Percentiles rank a stretch among this genome's conserved stretches.
phyloP scores from a whole-genome alignment of 2,329 filamentous ascomycete genomes.

The Coniochaeta hoffmannii region DNA sequence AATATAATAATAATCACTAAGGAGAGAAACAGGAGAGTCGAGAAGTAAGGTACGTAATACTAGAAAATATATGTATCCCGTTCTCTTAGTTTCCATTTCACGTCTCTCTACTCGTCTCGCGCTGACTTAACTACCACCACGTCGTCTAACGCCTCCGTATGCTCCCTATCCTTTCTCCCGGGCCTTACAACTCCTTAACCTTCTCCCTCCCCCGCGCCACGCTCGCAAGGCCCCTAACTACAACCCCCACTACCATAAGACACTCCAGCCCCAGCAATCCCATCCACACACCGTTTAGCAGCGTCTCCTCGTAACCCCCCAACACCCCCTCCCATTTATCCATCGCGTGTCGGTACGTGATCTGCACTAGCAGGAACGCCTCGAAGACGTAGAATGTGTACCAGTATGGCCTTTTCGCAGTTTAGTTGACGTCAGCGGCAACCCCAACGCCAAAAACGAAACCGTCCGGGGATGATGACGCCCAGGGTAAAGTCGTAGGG shows the following conservation, averaged over 20 bases:
- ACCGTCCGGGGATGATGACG: too few relatives aligned
- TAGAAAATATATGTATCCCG: too few relatives aligned
- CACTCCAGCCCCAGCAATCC: conserved; percentile 19
- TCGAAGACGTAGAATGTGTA: conserved; percentile 14
- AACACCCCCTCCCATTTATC: conserved; percentile 12
- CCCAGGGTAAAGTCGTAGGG: too few relatives aligned
- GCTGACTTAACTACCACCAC: too few relatives aligned
- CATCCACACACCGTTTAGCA: conserved; percentile 23
- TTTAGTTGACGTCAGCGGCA: not conserved
- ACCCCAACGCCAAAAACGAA: too few relatives aligned
- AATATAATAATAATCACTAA: too few relatives aligned
- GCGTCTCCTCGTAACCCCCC: conserved; percentile 18
- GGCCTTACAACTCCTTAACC: conserved; percentile 5
- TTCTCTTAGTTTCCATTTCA: too few relatives aligned
- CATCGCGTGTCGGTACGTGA: conserved; percentile 9
- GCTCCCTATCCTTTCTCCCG: not conserved
- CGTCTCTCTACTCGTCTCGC: too few relatives aligned
- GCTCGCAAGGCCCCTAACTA: conserved; percentile 7
- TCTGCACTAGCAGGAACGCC: conserved; percentile 13
- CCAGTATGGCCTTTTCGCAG: conserved; percentile 11
- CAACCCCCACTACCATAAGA: conserved; percentile 18
- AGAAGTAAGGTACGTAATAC: too few relatives aligned
- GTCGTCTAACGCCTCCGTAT: too few relatives aligned
- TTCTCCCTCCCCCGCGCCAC: too few relatives aligned
- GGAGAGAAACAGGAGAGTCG: too few relatives aligned